Conservation (phyloP, 768 basidiomycete species). For the Sutorius australiensis region DNA sequence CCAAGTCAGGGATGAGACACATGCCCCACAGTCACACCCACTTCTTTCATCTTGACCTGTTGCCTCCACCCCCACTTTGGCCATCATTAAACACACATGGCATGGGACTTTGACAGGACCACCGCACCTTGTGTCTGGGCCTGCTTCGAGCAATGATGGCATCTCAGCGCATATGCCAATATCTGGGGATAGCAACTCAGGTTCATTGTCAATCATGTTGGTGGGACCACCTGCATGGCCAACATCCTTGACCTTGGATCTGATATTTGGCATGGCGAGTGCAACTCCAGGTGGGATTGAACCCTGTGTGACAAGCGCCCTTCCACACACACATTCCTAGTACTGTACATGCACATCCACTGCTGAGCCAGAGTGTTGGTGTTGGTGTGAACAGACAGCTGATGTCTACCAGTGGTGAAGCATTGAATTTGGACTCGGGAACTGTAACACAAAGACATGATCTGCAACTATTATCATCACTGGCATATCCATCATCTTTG, state of each 20-base stretch:
- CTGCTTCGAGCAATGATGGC: slow-evolving; percentile 16
- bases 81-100: slow-evolving; percentile 25
- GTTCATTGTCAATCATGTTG: slow-evolving; percentile 19
- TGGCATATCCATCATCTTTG: slow-evolving; percentile 15
- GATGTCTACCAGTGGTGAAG: slow-evolving; percentile 12
- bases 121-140: slow-evolving; percentile 17
- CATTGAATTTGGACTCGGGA: slow-evolving; percentile 10
- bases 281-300: slow-evolving; percentile 33
- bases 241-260: slow-evolving; percentile 25
- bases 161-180: slow-evolving; percentile 21
- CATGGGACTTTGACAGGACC: slow-evolving; percentile 26
- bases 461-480: slow-evolving; percentile 12
- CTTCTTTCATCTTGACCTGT: slow-evolving; percentile 8
- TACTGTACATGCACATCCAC: slow-evolving; percentile 10
- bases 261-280: slow-evolving; percentile 31
- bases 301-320: slow-evolving; percentile 17
- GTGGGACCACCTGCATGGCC: slow-evolving; percentile 34
- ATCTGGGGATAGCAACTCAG: slow-evolving; percentile 8
- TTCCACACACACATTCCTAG: slow-evolving; percentile 10
- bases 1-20: slow-evolving; percentile 20
- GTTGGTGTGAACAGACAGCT: slow-evolving; percentile 18
- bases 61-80: not conserved
- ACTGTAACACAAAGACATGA: too few relatives aligned
- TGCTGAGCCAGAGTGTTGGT: slow-evolving; percentile 6
- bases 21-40: slow-evolving; percentile 8